These are phyloP conservation scores for Colletotrichum sp. DNA, from an alignment of 2,329 filamentous ascomycete species.

Conservation along the genomic window DNA sequence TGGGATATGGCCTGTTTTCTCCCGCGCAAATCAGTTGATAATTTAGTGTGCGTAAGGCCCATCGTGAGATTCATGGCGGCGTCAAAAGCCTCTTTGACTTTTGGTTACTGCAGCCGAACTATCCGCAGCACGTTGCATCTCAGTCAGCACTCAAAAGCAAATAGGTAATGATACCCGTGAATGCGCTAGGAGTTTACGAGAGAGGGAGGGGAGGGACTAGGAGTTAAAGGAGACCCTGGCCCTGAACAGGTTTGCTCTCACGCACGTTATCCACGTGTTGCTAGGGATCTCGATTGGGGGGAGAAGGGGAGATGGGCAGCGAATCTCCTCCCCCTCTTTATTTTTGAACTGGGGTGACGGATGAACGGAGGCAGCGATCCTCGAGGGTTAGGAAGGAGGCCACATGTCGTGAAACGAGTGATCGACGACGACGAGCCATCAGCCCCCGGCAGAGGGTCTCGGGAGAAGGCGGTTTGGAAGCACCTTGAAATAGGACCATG, in stretches of 20 bases:
- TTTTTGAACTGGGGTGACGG: background rate
- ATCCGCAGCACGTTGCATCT: background rate
- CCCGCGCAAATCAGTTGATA: background rate
- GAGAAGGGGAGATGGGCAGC: background rate
- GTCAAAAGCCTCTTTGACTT: background rate
- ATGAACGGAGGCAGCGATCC: background rate
- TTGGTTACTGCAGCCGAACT: background rate
- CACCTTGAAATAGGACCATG: background rate
- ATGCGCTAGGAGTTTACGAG: background rate
- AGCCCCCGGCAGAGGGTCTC: background rate
- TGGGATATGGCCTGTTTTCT: background rate
- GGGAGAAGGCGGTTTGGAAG: background rate
- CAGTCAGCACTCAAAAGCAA: background rate
- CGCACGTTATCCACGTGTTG: background rate
- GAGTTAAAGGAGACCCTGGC: background rate
- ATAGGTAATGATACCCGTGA: background rate
- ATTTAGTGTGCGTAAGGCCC: background rate
- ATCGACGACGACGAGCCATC: background rate
- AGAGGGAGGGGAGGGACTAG: background rate
- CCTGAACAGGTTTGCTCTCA: background rate
- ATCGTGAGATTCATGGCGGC: background rate
- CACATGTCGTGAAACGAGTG: background rate
- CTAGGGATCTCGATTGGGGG: background rate
- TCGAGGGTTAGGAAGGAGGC: background rate
- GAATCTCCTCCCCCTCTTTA: background rate